Conservation (phyloP, 257 asterid species). For the Buddleja alternifolia region DNA sequence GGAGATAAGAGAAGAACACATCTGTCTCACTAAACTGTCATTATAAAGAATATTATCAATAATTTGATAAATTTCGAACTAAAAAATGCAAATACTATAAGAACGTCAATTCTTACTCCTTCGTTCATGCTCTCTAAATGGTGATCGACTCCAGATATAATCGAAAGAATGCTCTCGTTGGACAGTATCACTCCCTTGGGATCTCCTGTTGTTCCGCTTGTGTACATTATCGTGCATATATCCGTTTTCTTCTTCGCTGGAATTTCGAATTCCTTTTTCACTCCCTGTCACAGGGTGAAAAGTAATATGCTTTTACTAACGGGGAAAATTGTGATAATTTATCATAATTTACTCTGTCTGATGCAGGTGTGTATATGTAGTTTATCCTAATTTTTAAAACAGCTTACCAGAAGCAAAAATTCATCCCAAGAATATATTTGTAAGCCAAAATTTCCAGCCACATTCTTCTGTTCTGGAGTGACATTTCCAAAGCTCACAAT, state of each 20-base stretch:
- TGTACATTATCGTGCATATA: conserved; percentile 84
- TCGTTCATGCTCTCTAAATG: conserved; percentile 65
- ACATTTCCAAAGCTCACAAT: conserved; percentile 78
- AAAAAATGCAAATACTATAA: not conserved
- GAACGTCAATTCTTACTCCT: conserved; percentile 47
- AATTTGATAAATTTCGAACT: not conserved
- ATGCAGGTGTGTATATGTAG: too few species aligned
- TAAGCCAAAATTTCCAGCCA: conserved; percentile 51
- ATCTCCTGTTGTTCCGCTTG: conserved; percentile 91
- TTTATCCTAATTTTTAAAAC: too few species aligned
- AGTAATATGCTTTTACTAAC: too few species aligned
- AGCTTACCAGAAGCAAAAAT: conserved; percentile 71
- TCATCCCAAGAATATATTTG: conserved; percentile 74
- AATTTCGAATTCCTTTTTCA: conserved; percentile 46
- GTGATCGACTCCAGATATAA: conserved; percentile 74
- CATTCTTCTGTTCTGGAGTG: conserved; percentile 51
- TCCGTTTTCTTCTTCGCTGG: conserved; percentile 63
- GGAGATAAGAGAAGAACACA: conserved; percentile 78
- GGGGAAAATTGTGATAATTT: too few species aligned
- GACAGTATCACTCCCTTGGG: conserved; percentile 82
- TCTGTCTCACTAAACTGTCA: conserved; percentile 66
- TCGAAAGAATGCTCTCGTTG: conserved; percentile 74
- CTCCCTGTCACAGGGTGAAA: too few species aligned
- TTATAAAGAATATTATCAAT: conserved; percentile 14
- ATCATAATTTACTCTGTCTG: too few species aligned